Base-by-base conservation (phyloP, 495 filamentous ascomycete species). In the Penicillium samsonianum region DNA sequence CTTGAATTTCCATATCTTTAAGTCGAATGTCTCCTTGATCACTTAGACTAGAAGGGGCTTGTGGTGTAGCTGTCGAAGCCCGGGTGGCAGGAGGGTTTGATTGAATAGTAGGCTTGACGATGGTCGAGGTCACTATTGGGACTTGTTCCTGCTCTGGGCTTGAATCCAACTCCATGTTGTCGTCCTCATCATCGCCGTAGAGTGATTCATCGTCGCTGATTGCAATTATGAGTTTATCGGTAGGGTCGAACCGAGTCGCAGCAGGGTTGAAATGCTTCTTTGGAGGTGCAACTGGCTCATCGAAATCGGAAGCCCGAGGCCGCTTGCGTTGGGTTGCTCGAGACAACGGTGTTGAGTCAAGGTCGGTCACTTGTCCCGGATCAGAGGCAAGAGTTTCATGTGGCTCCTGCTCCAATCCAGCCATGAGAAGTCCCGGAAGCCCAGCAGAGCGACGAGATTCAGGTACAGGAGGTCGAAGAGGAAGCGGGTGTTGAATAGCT, bases 251-350 rank as follows among this genome's bases (percentile, higher is more conserved):
- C 12, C 60, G 50, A 23, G 54, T 62, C 7, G 54, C 56, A 16
- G 64, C 63, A 4, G 71, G 81, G 31, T 79, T 83, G 58, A 87
- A 88, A 16, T 83, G 80, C 48, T 85, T 83, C 65, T 90, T 94
- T 28, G 78, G 64, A n/a, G 78, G 67, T 16, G 73, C 64, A 19
- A 74, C 48, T 48, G 75, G 52, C 59, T 84, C 75, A 57, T 84
- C 84, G 42, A 96, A 92, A 65, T 96, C 92, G 14, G 90, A 81
- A 35, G 92, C 91, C 42, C 89, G 88, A n/a, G 90, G 90, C 20
- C 92, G 87, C 70, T 96, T 96, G 19, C 87, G 82, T 50, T 77
- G 73, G 35, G 65, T 67, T n/a, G 59, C 28, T 41, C 67, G 70
- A 25, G 68, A 55, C 23, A 69, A 57, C 25, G 65, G 57, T 17